Conservation (phyloP, 257 asterid genomes). For the Solanum clarkiae region DNA sequence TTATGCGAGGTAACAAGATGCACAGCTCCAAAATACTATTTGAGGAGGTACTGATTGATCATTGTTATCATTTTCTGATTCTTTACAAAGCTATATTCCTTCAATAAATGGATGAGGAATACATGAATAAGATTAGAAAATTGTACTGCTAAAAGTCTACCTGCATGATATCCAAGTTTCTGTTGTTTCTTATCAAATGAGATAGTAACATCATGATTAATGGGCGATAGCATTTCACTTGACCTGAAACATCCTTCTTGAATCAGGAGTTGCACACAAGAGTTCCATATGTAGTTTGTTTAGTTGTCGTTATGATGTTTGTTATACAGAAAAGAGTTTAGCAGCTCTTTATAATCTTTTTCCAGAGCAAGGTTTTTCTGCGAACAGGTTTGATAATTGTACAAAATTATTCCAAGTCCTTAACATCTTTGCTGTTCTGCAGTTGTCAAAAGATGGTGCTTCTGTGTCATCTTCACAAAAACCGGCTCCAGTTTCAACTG, state of each 20-base stretch:
- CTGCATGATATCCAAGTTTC: not conserved
- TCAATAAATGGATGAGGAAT: not conserved
- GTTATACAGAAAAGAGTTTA: not conserved
- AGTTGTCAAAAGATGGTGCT: constrained; percentile 34
- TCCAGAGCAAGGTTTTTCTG: not conserved
- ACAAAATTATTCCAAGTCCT: not conserved
- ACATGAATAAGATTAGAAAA: not conserved
- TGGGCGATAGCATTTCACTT: not conserved
- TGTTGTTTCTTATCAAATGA: not conserved
- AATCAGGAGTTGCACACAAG: not conserved
- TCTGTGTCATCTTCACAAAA: constrained; percentile 14
- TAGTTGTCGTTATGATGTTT: not conserved
- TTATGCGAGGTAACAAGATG: not conserved
- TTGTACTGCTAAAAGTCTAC: not conserved
- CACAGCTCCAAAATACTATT: not conserved
- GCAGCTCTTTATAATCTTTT: not conserved
- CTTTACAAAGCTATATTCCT: not conserved
- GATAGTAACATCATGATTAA: not conserved
- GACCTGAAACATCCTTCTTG: not conserved
- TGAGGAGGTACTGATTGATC: not conserved
- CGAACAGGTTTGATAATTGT: not conserved
- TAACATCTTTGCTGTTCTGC: not conserved
- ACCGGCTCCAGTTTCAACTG: constrained; percentile 21
- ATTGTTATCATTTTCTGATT: not conserved
- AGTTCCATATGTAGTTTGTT: not conserved